These are phyloP conservation scores for Penicillium italicum DNA, from an alignment of 2,329 filamentous ascomycete genomes.

Conservation along the genomic window DNA sequence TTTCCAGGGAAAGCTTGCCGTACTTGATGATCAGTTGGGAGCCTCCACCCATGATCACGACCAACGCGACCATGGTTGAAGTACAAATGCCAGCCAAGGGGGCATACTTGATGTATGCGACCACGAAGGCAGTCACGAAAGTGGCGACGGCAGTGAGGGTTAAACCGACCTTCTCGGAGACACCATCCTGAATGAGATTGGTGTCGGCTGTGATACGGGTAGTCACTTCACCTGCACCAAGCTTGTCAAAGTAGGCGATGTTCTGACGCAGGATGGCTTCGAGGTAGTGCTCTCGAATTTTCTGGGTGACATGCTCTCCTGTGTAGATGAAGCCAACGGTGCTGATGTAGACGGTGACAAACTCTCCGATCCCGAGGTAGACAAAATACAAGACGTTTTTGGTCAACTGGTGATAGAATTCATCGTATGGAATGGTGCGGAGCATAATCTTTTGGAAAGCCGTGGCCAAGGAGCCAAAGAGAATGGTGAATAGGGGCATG, in stretches of 20 bases:
- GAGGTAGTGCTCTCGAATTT: conserved; percentile 79
- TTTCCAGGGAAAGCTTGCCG: conserved; percentile 71
- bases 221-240: conserved; percentile 88
- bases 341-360: conserved; percentile 70
- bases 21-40: conserved; percentile 74
- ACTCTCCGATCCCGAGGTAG: conserved; percentile 78
- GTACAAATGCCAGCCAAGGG: conserved; percentile 85
- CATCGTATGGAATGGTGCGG: conserved; percentile 45
- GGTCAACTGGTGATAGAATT: conserved; percentile 60
- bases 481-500: conserved; percentile 70
- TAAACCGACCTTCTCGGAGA: conserved; percentile 82
- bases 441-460: conserved; percentile 65
- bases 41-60: conserved; percentile 70
- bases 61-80: conserved; percentile 74
- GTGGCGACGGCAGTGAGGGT: conserved; percentile 73
- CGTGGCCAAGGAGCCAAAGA: conserved; percentile 74
- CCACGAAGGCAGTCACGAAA: conserved; percentile 83
- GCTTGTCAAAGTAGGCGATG: conserved; percentile 88
- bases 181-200: conserved; percentile 87
- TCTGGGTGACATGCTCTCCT: conserved; percentile 72
- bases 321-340: conserved; percentile 89
- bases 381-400: conserved; percentile 75
- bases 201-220: conserved; percentile 93
- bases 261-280: conserved; percentile 81
- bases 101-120: conserved; percentile 89